Conservation (phyloP, 257 asterid species). For the Solanum peruvianum region DNA sequence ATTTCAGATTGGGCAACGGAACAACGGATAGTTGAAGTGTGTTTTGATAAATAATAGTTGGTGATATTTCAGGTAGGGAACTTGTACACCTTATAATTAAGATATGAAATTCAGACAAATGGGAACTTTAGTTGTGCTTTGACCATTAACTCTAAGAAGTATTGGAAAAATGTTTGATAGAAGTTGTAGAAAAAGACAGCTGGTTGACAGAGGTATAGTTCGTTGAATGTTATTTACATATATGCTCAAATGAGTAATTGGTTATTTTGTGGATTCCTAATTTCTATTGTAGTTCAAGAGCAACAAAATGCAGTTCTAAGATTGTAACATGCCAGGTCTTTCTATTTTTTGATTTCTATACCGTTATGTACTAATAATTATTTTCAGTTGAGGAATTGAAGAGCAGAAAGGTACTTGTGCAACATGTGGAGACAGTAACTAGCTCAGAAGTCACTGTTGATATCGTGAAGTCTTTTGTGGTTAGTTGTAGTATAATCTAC, state of each 20-base stretch:
- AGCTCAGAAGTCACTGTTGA: constrained; percentile 51
- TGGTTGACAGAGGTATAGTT: not conserved
- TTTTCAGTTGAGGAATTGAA: constrained; percentile 44
- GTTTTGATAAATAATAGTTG: not conserved
- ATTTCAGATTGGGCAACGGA: not conserved
- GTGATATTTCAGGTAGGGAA: not conserved
- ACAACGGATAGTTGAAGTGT: not conserved
- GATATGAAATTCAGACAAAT: not conserved
- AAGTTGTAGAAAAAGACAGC: not conserved
- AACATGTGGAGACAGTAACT: constrained; percentile 63
- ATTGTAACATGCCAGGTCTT: not conserved
- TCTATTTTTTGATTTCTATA: too few species aligned
- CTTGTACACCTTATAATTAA: not conserved
- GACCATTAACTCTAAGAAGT: not conserved
- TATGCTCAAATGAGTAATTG: not conserved
- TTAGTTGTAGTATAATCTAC: constrained; percentile 17
- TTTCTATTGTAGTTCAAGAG: not conserved
- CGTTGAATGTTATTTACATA: not conserved
- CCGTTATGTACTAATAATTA: constrained; percentile 1
- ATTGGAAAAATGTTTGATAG: not conserved
- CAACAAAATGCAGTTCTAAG: not conserved
- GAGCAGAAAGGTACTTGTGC: constrained; percentile 64
- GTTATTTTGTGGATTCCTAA: not conserved
- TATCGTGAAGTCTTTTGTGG: constrained; percentile 63
- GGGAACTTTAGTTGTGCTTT: not conserved